Percentiles rank a stretch among this genome's conserved stretches.
Conservation (phyloP, 495 filamentous ascomycete species). For the Cairneyella variabilis region DNA sequence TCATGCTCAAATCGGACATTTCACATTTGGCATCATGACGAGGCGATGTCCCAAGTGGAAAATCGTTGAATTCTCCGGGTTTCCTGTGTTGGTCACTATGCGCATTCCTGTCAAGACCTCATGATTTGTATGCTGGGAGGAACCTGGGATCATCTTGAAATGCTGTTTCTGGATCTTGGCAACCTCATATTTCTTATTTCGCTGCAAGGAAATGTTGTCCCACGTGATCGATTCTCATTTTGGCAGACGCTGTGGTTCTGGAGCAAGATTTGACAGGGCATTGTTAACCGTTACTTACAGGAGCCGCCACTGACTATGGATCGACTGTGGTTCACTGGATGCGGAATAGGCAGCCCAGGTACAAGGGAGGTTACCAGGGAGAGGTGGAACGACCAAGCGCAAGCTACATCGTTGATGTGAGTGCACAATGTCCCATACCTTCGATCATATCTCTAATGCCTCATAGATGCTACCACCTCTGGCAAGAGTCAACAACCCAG, state of each 20-base stretch:
- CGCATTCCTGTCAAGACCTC: too few species aligned
- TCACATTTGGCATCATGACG: too few species aligned
- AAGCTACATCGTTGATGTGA: conserved; percentile 85
- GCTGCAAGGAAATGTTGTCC: too few species aligned
- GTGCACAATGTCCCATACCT: conserved; percentile 28
- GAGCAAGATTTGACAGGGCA: neutral
- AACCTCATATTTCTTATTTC: too few species aligned
- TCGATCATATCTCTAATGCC: conserved; percentile 23
- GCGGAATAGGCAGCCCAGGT: conserved; percentile 75
- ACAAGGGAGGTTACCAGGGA: conserved; percentile 59
- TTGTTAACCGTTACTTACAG: conserved; percentile 41
- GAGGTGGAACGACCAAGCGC: conserved; percentile 81
- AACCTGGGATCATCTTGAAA: too few species aligned
- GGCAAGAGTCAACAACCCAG: conserved; percentile 65
- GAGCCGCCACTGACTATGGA: conserved; percentile 92
- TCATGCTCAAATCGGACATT: too few species aligned
- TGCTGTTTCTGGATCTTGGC: too few species aligned
- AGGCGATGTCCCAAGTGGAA: too few species aligned
- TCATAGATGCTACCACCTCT: conserved; percentile 80
- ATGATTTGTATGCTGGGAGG: too few species aligned
- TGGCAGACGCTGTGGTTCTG: too few species aligned
- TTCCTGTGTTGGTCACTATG: too few species aligned
- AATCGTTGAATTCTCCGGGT: too few species aligned
- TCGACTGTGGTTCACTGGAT: conserved; percentile 91
- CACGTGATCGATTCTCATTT: neutral